Percentiles rank a stretch among this genome's conserved stretches.
These are phyloP conservation scores for Discostella pseudostelligera DNA, from an alignment of 108 stramenopile genomes.

Conservation along the genomic window DNA sequence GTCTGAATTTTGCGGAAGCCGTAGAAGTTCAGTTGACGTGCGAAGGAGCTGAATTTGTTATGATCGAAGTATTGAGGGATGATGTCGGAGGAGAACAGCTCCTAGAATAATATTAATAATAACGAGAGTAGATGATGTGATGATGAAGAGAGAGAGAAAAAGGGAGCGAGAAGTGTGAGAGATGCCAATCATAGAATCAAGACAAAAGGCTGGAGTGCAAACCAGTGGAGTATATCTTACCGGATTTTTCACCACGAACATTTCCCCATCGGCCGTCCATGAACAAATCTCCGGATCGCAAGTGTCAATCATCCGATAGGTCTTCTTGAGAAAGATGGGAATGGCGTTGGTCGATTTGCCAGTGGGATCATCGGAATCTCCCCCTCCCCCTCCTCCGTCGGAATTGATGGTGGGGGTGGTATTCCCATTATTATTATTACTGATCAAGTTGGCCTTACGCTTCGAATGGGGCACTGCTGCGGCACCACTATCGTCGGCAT, in stretches of 20 bases:
- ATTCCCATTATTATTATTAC: not conserved
- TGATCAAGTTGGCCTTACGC: not conserved
- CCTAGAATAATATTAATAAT: not conserved
- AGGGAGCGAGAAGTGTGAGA: not conserved
- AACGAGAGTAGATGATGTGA: not conserved
- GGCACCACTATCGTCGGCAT: not conserved
- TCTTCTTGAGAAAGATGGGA: slow-evolving; percentile 87
- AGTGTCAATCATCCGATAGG: slow-evolving; percentile 84
- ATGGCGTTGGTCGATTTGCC: slow-evolving; percentile 30
- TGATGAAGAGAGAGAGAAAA: not conserved
- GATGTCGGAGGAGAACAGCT: slow-evolving; percentile 32
- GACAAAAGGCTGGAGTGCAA: too few relatives aligned
- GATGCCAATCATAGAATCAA: too few relatives aligned
- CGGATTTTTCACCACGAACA: slow-evolving; percentile 87
- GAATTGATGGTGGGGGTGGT: not conserved
- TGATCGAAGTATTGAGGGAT: slow-evolving; percentile 91
- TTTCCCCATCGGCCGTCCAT: slow-evolving; percentile 81
- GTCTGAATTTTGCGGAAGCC: slow-evolving; percentile 86
- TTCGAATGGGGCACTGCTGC: not conserved
- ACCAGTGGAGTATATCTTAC: too few relatives aligned
- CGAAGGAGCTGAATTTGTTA: slow-evolving; percentile 62
- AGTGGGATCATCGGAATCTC: not conserved
- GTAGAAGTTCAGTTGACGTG: slow-evolving; percentile 70
- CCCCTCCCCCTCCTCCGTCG: not conserved
- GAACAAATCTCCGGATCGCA: slow-evolving; percentile 68